Evolutionary conservation across 257 asterid species (phyloP), one percentile per base, ranked within the genome.

Genomic region (Solanum infundibuliforme): DNA sequence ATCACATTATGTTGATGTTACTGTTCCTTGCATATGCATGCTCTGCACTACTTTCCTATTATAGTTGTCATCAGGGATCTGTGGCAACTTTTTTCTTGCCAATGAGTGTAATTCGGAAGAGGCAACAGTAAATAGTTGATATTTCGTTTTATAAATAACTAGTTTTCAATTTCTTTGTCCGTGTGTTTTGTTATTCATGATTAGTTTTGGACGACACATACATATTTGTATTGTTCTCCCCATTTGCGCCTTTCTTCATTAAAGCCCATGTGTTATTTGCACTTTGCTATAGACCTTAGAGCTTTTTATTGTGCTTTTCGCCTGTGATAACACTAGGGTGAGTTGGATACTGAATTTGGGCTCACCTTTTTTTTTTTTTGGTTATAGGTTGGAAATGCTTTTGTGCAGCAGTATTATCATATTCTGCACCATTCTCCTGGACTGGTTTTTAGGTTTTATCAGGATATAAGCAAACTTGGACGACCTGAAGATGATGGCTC

Each of bases 321-420:
- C n/a, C 77, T 72, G 23, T 32, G 41, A 32, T 35, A 74, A 8
- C 18, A 5, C 31, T 74, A 31, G 55, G 65, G 25, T 72, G 69
- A 82, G 85, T 79, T 46, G 9, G 39, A 43, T 79, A 43, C 65
- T 43, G 85, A 27, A 79, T 46, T 43, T 43, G 85, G 38, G 39
- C 31, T 46, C 27, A 81, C 12, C 31, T 29, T 76, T 81, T 16
- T 14, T 20, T 71, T 23, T 21, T 20, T 82, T 43, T 72, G 34
- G 34, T 62, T 82, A 31, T 87, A 97, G 99, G 98, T 97, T 46
- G 99, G 98, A 34, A 93, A 95, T 73, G 99, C 98, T 3, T 97
- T 97, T 72, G 99, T 92, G 87, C 94, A 94, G 90, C 98, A 97
- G 93, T 97, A 97, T 87, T 97, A 95, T 89, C 95, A 93, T 73